A percentile compares a stretch with the other conserved stretches of the same genome.
phyloP scores from a whole-genome alignment of 331 rosid species.

The Quercus phellos region DNA sequence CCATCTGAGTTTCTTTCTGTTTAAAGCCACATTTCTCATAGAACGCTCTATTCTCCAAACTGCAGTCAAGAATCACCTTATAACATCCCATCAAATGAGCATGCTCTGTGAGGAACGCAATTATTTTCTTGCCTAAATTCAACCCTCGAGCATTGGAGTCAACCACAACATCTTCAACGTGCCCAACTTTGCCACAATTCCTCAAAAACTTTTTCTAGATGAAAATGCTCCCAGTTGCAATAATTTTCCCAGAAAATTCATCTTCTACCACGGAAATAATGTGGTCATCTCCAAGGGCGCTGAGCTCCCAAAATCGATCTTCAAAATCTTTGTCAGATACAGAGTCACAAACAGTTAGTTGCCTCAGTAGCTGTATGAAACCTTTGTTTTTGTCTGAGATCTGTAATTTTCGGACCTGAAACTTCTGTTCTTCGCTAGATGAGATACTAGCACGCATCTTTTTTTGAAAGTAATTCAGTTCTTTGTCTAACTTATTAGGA shows the following conservation, averaged over 20 bases:
- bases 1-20: constrained; percentile 65
- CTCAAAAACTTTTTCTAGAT: constrained; percentile 61
- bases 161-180: constrained; percentile 79
- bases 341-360: constrained; percentile 67
- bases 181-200: constrained; percentile 74
- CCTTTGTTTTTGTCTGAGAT: constrained; percentile 67
- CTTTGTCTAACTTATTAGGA: neutral
- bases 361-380: constrained; percentile 60
- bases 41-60: constrained; percentile 39
- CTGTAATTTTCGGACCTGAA: constrained; percentile 45
- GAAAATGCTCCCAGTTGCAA: constrained; percentile 65
- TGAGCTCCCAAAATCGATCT: constrained; percentile 53
- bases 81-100: constrained; percentile 63
- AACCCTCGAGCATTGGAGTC: constrained; percentile 57
- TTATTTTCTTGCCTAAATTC: constrained; percentile 53
- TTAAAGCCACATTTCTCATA: constrained; percentile 76
- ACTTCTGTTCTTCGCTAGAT: constrained; percentile 2
- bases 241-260: constrained; percentile 38
- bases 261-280: constrained; percentile 61
- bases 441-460: neutral
- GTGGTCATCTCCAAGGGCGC: constrained; percentile 55
- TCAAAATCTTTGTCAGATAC: constrained; percentile 58
- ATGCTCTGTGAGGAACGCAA: constrained; percentile 55
- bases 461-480: neutral
- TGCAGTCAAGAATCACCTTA: constrained; percentile 82